phyloP scores from a whole-genome alignment of 805 yeast species.

The Ogataea zsoltii region DNA sequence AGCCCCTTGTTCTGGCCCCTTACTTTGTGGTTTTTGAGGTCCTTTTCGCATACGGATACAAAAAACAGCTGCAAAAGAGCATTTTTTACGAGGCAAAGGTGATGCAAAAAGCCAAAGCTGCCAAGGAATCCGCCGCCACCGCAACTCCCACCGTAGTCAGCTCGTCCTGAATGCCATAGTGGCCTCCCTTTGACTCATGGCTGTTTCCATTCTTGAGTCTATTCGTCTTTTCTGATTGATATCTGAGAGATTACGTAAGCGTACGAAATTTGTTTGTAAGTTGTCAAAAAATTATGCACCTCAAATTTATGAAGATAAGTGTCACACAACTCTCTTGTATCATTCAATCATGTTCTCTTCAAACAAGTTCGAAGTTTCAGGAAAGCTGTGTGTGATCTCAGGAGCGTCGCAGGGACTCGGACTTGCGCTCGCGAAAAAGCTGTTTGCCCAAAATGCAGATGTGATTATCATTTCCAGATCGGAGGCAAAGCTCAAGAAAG shows the following conservation, averaged over 20 bases:
- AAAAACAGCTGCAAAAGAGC: conserved; percentile 47
- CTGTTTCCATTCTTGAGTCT: too few relatives aligned
- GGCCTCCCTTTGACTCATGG: too few relatives aligned
- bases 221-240: too few relatives aligned
- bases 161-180: too few relatives aligned
- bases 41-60: conserved; percentile 65
- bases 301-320: too few relatives aligned
- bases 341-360: background rate
- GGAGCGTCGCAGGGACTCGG: conserved; percentile 98
- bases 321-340: too few relatives aligned
- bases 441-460: conserved; percentile 50
- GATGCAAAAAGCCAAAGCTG: conserved; percentile 33
- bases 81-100: conserved; percentile 51
- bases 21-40: conserved; percentile 82
- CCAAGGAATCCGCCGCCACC: too few relatives aligned
- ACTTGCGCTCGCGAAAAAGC: conserved; percentile 63
- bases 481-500: conserved; percentile 51
- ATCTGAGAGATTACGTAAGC: too few relatives aligned
- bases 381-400: conserved; percentile 67
- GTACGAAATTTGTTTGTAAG: too few relatives aligned
- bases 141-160: too few relatives aligned
- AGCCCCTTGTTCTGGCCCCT: conserved; percentile 89
- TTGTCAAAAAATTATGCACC: too few relatives aligned
- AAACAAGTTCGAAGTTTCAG: conserved; percentile 36
- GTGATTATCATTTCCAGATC: conserved; percentile 81